Percentiles rank a stretch among this genome's conserved stretches.
Conservation (phyloP, 2,329 filamentous ascomycete genomes). For the Nemania diffusa region DNA sequence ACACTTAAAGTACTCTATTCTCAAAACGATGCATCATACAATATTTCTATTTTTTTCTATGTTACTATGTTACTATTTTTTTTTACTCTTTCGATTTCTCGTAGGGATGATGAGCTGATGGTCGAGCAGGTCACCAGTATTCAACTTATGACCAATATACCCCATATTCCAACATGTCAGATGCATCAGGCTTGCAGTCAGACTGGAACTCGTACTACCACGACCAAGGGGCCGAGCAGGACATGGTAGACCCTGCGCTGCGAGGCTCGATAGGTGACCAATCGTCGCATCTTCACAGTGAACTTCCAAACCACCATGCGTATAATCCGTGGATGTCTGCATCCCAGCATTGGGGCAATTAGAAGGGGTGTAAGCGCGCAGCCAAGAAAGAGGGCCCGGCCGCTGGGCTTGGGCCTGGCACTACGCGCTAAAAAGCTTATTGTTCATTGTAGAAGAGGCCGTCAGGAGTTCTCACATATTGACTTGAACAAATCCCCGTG, state of each 20-base stretch:
- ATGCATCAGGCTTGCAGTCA: constrained; percentile 39
- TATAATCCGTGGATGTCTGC: constrained; percentile 45
- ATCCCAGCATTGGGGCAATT: constrained; percentile 46
- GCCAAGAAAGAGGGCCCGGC: constrained; percentile 11
- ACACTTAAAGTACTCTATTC: background rate
- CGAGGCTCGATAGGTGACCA: constrained; percentile 43
- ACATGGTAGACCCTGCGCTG: constrained; percentile 47
- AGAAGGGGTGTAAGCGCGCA: constrained; percentile 26
- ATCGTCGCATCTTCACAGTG: constrained; percentile 42
- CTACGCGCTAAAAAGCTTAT: constrained; percentile 16
- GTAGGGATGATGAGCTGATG: constrained; percentile 35
- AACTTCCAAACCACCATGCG: constrained; percentile 41
- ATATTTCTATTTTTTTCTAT: background rate
- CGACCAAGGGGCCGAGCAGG: constrained; percentile 42
- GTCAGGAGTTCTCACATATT: constrained; percentile 27
- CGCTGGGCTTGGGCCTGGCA: constrained; percentile 9
- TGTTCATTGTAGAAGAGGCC: constrained; percentile 24
- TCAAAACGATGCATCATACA: background rate
- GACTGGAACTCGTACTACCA: constrained; percentile 45
- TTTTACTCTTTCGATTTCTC: background rate
- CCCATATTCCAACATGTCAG: constrained; percentile 40
- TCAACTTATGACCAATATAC: constrained; percentile 44
- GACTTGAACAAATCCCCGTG: constrained; percentile 22
- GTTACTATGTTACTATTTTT: background rate
- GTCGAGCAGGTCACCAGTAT: constrained; percentile 44